These are phyloP conservation scores for Citrus cavaleriei DNA, from an alignment of 345 rosid genomes.

Conservation along the genomic window DNA sequence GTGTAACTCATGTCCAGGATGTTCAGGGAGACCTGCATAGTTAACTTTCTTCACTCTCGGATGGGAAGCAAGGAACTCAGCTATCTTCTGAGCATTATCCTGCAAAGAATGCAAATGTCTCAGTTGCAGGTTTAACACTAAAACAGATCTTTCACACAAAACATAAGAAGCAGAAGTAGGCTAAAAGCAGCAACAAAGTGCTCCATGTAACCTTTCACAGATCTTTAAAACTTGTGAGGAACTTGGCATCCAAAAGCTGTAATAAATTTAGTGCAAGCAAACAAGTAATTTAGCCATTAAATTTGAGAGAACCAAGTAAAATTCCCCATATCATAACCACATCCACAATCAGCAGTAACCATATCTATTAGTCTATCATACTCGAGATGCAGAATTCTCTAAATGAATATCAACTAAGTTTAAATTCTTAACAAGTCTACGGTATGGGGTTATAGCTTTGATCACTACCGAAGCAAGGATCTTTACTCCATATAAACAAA, in stretches of 20 bases:
- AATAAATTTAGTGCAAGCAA: neutral
- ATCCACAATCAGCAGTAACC: neutral
- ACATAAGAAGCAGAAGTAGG: neutral
- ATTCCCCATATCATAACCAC: neutral
- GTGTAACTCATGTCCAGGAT: slow-evolving; percentile 84
- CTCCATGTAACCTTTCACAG: neutral
- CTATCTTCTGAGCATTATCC: slow-evolving; percentile 89
- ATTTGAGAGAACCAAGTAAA: neutral
- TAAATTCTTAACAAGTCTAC: neutral
- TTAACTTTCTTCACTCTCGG: slow-evolving; percentile 80
- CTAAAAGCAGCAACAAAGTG: neutral
- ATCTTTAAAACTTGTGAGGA: neutral
- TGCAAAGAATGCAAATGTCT: slow-evolving; percentile 21
- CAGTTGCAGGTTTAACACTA: neutral
- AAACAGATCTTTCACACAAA: neutral
- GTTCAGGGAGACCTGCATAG: slow-evolving; percentile 82
- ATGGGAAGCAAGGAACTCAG: slow-evolving; percentile 76
- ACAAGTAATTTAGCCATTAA: neutral
- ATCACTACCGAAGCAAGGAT: neutral
- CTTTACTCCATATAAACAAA: neutral
- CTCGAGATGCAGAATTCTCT: neutral
- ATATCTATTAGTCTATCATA: neutral
- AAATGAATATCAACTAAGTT: neutral
- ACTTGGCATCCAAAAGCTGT: neutral
- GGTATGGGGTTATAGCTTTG: neutral